Evolutionary conservation across 257 asterid genomes (phyloP), one percentile per base, ranked within the genome.

Genomic region (Anisodus tanguticus): DNA sequence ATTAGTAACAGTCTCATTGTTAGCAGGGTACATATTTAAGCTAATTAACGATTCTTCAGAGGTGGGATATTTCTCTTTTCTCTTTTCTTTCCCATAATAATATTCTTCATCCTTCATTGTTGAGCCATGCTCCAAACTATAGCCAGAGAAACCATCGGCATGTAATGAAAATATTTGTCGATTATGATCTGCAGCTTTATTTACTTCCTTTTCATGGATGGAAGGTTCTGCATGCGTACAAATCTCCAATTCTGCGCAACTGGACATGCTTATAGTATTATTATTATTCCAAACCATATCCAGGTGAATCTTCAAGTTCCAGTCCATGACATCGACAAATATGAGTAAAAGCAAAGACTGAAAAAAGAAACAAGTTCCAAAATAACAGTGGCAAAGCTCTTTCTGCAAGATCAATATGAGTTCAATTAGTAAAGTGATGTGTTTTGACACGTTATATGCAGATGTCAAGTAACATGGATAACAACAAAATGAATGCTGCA

Each of bases 1-100:
- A 8, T 85, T 39, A 64, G 81, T 47, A 3, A 55, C 55, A 1
- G 68, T 54, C 26, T 43, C 47, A 47, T 16, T 26, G 16, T 83
- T 81, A 55, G 84, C 84, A 17, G 78, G 66, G 11, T 86, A 87
- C 4, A 92, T 88, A 43, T 87, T 81, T 37, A 91, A 58, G 9
- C 90, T 89, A 74, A 84, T 85, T 47, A 83, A 47, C 2, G 88
- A 86, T 31, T 90, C 90, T 76, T 74, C 45, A 13, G 68, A 78
- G 22, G 54, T 88, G 66, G 82, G 80, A 66, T 79, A 22, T 60
- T 60, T 77, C 55, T 60, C 54, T 67, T 67, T 70, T 81, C 74
- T 78, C 45, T 85, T 16, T 49, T 8, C 22, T 58, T 5, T 17
- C 64, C 64, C 64, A 58, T 16, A 2, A 58, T 58, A 5, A 54